Evolutionary conservation across 2,329 filamentous ascomycete genomes (phyloP), one percentile per base, ranked within the genome.

Genomic region (Scedosporium dehoogii): DNA sequence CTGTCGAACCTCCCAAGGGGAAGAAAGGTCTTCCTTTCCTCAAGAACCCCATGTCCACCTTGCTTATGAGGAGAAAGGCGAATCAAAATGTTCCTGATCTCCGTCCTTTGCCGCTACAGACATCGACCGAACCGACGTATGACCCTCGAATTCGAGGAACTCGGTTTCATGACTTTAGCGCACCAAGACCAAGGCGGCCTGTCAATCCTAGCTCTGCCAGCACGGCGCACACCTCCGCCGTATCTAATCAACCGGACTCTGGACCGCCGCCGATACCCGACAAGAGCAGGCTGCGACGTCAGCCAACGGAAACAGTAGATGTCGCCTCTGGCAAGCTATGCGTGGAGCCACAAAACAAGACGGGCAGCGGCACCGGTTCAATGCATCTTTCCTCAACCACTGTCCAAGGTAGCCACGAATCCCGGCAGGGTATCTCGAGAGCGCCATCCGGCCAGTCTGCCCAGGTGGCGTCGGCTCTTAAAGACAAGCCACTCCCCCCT

Each of bases 81-180:
- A 80, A 76, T 16, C 81, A 85, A 62, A 77, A 76, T 59, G 71
- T 73, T 0, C 74, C 78, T 1, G 80, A 82, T 55, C 63, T 79
- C 2, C 68, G 70, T 1, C 74, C 77, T 1, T 67, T 79, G 23
- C 75, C 79, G 0, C 67, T 79, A 29, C 67, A 74, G 56, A 72
- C 74, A 23, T 67, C 71, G 0, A 76, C 78, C 14, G 79, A 81
- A 66, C 77, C 78, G 4, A 71, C 73, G 21, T 86, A 87, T 67
- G 85, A 88, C 67, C 85, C 85, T 18, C 79, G 84, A 9, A 89
- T 89, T 65, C 80, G 79, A 68, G 86, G 83, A 58, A 89, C 82
- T 6, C 77, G 79, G 57, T 80, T 87, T 59, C 86, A 89, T 69
- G 86, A 85, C 70, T 88, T 87, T 67, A 87, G 84, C 68, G 84